Evolutionary conservation across 441 rosid species (phyloP), one percentile per base, ranked within the genome.

Genomic region (Corymbia calophylla): DNA sequence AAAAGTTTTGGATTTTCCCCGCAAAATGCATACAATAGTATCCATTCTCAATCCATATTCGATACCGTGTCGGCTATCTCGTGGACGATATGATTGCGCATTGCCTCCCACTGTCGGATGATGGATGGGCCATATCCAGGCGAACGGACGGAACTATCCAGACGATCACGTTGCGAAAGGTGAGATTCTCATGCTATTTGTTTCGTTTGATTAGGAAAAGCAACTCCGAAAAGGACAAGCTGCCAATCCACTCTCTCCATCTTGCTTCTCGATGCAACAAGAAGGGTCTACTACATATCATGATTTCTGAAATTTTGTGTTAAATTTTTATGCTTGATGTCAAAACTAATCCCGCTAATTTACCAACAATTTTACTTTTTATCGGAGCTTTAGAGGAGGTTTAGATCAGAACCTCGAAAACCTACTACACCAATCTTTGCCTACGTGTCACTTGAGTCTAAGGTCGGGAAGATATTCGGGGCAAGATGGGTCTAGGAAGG

Each of bases 391-490:
- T 27, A 56, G 25, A 4, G 29, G 62, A 56, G 0, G 29, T 56
- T 56, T 23, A 56, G 62, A 56, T 58, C 0, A 60, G 16, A 60
- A 25, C n/a, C 66, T 60, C n/a, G 25, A 60, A 60, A 60, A 25
- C n/a, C 15, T 29, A 60, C 66, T n/a, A 27, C 66, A 60, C 31
- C 31, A 60, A 1, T 60, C 66, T 27, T 25, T 25, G 31, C 3
- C 64, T 56, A 56, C 62, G 25, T 10, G 25, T 58, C 12, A 9
- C 3, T 25, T 25, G 0, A 25, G 13, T 0, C 29, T 58, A 58
- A 25, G 14, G 3, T 58, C 29, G 7, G 8, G 1, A 0, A 1
- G 18, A 29, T 14, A 62, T 0, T 62, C 0, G 5, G 18, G 18
- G 70, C 70, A 62, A 62, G 70, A 62, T 7, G 35, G 31, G 0